These are phyloP conservation scores for Blastomyces emzantsi DNA, from an alignment of 2,329 filamentous ascomycete species.

Conservation along the genomic window DNA sequence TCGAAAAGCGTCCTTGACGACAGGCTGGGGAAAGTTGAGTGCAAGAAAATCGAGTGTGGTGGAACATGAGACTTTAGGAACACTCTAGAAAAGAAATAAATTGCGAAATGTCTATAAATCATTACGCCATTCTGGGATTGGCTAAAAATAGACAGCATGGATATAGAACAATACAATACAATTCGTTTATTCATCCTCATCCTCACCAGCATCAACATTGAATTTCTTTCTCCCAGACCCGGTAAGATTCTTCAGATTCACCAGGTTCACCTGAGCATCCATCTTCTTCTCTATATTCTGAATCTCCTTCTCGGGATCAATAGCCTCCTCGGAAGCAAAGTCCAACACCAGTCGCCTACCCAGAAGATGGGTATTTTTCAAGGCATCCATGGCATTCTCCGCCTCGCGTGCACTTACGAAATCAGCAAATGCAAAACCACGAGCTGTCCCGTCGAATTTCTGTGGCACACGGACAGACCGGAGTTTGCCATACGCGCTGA, in stretches of 20 bases:
- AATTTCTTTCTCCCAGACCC: conserved; percentile 77
- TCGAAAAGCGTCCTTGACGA: background rate
- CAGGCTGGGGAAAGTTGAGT: background rate
- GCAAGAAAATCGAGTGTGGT: background rate
- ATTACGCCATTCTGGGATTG: background rate
- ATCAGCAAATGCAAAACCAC: conserved; percentile 95
- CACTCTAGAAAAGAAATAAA: background rate
- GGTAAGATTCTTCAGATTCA: conserved; percentile 80
- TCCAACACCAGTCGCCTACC: conserved; percentile 84
- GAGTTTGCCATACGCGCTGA: conserved; percentile 84
- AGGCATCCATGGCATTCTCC: conserved; percentile 77
- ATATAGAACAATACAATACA: conserved; percentile 1
- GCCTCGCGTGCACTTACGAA: conserved; percentile 89
- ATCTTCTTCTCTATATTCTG: conserved; percentile 96
- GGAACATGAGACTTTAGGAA: background rate
- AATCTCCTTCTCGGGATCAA: conserved; percentile 93
- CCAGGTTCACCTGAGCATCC: conserved; percentile 79
- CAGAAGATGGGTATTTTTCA: conserved; percentile 87
- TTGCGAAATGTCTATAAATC: background rate
- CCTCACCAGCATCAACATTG: conserved; percentile 66
- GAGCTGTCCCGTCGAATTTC: conserved; percentile 80
- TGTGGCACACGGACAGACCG: conserved; percentile 88
- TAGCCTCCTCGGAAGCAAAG: conserved; percentile 77
- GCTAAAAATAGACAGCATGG: background rate
- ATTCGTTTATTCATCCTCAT: conserved; percentile 23